Conservation (phyloP, 495 filamentous ascomycete species). For the Neurospora tetraspora region DNA sequence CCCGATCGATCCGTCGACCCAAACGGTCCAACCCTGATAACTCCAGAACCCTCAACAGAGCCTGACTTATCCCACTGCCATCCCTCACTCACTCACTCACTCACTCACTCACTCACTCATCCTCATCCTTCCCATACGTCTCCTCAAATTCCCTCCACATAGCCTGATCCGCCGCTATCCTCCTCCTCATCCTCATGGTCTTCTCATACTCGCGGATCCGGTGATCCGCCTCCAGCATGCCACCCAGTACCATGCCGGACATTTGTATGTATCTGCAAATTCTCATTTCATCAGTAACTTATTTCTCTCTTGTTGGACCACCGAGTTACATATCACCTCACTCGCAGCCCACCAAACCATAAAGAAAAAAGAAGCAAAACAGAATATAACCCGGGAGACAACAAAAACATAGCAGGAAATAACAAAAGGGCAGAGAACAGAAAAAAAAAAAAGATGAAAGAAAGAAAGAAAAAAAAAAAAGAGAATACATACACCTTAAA, state of each 20-base stretch:
- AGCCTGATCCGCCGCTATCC: constrained; percentile 49
- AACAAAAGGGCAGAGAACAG: neutral
- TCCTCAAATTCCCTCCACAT: constrained; percentile 46
- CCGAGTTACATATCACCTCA: neutral
- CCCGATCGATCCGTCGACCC: neutral
- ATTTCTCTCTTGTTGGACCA: neutral
- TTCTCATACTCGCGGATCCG: constrained; percentile 60
- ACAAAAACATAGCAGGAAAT: neutral
- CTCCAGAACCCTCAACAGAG: neutral
- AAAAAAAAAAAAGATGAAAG: neutral
- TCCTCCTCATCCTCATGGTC: constrained; percentile 51
- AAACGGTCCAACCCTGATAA: neutral
- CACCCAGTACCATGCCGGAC: constrained; percentile 76
- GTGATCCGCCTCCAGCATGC: constrained; percentile 74
- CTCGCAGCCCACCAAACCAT: neutral
- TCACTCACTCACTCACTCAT: constrained; percentile 21
- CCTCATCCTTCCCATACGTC: constrained; percentile 27
- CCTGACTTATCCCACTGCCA: neutral
- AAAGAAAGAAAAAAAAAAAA: neutral
- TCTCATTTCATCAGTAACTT: neutral
- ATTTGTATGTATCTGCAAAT: constrained; percentile 65
- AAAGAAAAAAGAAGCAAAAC: neutral
- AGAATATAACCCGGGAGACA: neutral
- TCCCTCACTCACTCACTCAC: constrained; percentile 8
- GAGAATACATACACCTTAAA: constrained; percentile 64